Conservation (phyloP, 352 stramenopile species). For the Globisporangium irregulare region DNA sequence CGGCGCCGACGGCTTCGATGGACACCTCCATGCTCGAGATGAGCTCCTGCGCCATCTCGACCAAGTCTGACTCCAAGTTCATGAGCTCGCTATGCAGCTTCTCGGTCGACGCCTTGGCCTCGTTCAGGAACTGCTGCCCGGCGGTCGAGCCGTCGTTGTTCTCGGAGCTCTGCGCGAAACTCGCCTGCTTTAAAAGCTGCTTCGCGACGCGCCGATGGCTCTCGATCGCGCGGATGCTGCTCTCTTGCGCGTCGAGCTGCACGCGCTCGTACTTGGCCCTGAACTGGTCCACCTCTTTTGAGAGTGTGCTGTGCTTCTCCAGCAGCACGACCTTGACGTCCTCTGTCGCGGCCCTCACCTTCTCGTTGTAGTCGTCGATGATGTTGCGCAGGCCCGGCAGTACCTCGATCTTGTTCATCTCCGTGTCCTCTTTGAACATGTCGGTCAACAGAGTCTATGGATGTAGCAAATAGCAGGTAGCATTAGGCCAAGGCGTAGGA, state of each 20-base stretch:
- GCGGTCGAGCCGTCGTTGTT: conserved; percentile 31
- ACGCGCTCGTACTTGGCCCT: conserved; percentile 59
- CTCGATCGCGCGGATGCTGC: conserved; percentile 81
- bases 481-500: background rate
- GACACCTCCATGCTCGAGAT: conserved; percentile 56
- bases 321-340: conserved; percentile 81
- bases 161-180: conserved; percentile 24
- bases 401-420: conserved; percentile 90
- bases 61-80: conserved; percentile 86
- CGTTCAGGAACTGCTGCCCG: conserved; percentile 74
- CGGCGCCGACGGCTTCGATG: conserved; percentile 61
- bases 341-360: conserved; percentile 76
- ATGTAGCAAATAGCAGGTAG: background rate
- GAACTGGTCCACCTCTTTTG: conserved; percentile 61
- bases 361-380: conserved; percentile 89
- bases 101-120: conserved; percentile 80
- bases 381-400: conserved; percentile 87
- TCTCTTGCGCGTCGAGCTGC: conserved; percentile 59
- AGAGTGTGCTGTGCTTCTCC: conserved; percentile 58
- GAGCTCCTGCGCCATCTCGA: conserved; percentile 71
- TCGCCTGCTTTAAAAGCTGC: conserved; percentile 60
- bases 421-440: conserved; percentile 92
- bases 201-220: conserved; percentile 76
- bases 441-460: conserved; percentile 79
- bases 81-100: conserved; percentile 87